A percentile compares a stretch with the other conserved stretches of the same genome.
Conservation (phyloP, 345 rosid species). For the Xanthoceras sorbifolium region DNA sequence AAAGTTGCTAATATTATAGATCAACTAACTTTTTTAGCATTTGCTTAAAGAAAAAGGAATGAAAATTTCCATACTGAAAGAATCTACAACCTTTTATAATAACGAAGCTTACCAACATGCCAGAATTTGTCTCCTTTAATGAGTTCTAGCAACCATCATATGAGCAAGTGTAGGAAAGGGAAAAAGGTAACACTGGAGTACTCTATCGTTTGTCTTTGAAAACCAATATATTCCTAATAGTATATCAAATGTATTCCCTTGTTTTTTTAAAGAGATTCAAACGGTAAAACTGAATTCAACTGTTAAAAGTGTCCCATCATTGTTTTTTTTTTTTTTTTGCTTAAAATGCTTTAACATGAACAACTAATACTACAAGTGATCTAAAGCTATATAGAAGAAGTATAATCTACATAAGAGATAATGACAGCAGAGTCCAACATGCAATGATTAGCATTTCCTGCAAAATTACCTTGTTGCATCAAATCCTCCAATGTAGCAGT, state of each 20-base stretch:
- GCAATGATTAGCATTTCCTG: not conserved
- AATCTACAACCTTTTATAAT: too few species aligned
- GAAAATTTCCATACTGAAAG: too few species aligned
- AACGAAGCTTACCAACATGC: not conserved
- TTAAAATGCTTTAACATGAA: not conserved
- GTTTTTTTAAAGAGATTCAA: not conserved
- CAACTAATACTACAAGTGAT: not conserved
- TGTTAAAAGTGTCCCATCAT: not conserved
- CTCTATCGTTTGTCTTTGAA: not conserved
- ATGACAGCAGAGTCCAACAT: not conserved
- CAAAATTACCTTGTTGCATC: slow-evolving; percentile 83
- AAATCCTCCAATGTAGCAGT: slow-evolving; percentile 95
- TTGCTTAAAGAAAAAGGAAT: too few species aligned
- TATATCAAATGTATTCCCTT: slow-evolving; percentile 3
- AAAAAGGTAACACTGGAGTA: not conserved
- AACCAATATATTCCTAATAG: not conserved
- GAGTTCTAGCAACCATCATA: not conserved
- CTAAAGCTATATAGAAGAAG: not conserved
- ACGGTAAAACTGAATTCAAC: not conserved
- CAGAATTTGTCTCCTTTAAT: not conserved
- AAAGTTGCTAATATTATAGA: too few species aligned
- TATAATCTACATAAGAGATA: not conserved
- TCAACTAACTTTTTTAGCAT: too few species aligned
- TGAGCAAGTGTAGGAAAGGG: not conserved
- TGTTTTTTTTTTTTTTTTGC: not conserved